Evolutionary conservation across 2,329 filamentous ascomycete species (phyloP).

Genomic region (Colletotrichum graminicola): DNA sequence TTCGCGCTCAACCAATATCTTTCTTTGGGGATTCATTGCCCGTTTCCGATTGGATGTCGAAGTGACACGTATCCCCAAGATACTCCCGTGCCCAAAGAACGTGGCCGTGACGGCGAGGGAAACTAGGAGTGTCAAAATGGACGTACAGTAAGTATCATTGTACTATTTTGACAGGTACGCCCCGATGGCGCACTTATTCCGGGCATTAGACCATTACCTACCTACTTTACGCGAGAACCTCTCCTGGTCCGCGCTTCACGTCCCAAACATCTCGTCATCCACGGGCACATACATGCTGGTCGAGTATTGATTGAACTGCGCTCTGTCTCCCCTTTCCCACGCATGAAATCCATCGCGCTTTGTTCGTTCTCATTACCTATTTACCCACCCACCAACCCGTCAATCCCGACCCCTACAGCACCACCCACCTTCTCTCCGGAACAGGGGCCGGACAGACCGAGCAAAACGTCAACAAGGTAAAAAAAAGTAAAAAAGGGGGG

Average conservation of each 20-base stretch:
- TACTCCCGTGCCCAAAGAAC: slow-evolving; percentile 2
- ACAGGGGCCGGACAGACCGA: slow-evolving; percentile 25
- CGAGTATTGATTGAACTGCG: not conserved
- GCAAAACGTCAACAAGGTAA: slow-evolving; percentile 19
- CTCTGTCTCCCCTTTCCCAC: not conserved
- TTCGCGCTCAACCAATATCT: not conserved
- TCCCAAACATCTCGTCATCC: not conserved
- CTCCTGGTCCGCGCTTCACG: not conserved
- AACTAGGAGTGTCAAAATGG: not conserved
- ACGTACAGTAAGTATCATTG: too few relatives aligned
- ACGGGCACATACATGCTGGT: not conserved
- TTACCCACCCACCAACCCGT: not conserved
- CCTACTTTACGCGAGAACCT: slow-evolving; percentile 14
- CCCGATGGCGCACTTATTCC: not conserved
- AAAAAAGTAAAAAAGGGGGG: not conserved
- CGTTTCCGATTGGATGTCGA: slow-evolving; percentile 36
- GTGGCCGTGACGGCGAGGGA: not conserved
- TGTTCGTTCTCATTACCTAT: not conserved
- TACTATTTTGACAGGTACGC: not conserved
- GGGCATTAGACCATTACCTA: not conserved
- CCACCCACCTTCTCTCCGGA: not conserved
- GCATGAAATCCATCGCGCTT: not conserved
- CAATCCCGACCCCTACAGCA: not conserved
- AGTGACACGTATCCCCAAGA: slow-evolving; percentile 35
- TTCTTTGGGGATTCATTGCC: slow-evolving; percentile 10